phyloP scores from a whole-genome alignment of 768 basidiomycete genomes.

The Boletus subcaerulescens region DNA sequence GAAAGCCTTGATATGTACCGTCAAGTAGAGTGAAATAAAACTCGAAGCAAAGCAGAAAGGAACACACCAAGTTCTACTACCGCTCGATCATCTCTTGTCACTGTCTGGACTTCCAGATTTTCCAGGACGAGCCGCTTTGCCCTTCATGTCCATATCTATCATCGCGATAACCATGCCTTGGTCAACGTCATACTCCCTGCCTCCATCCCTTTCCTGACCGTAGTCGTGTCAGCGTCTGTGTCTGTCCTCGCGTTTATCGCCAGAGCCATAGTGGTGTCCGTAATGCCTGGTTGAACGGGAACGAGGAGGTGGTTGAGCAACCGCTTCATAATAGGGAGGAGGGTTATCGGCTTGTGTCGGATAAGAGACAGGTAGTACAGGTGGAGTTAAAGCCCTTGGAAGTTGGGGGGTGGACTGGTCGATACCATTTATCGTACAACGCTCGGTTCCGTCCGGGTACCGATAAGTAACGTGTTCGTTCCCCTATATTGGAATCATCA shows the following conservation, averaged over 20 bases:
- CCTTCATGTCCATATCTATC: conserved; percentile 2
- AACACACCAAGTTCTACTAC: background rate
- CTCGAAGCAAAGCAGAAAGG: background rate
- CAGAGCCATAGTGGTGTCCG: conserved; percentile 6
- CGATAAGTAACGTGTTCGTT: conserved; percentile 70
- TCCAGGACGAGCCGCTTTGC: conserved; percentile 11
- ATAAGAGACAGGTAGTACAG: background rate
- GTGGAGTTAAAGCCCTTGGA: conserved; percentile 12
- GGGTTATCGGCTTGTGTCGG: background rate
- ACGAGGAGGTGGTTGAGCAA: conserved; percentile 8
- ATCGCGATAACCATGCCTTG: conserved; percentile 2
- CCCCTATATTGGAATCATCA: conserved; percentile 44
- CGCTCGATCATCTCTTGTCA: background rate
- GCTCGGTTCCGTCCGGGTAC: conserved; percentile 63
- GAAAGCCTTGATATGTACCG: conserved; percentile 3
- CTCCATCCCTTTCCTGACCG: conserved; percentile 6
- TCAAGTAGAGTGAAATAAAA: background rate
- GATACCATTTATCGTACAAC: conserved; percentile 67
- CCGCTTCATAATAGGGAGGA: conserved; percentile 21
- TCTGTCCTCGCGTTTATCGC: conserved; percentile 12
- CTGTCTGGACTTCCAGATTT: conserved; percentile 6
- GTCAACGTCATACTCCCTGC: conserved; percentile 1
- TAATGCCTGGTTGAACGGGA: conserved; percentile 21
- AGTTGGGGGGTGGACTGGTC: conserved; percentile 33
- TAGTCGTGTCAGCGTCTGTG: conserved; percentile 14